phyloP scores from a whole-genome alignment of 805 yeast genomes.

The Candida takata region DNA sequence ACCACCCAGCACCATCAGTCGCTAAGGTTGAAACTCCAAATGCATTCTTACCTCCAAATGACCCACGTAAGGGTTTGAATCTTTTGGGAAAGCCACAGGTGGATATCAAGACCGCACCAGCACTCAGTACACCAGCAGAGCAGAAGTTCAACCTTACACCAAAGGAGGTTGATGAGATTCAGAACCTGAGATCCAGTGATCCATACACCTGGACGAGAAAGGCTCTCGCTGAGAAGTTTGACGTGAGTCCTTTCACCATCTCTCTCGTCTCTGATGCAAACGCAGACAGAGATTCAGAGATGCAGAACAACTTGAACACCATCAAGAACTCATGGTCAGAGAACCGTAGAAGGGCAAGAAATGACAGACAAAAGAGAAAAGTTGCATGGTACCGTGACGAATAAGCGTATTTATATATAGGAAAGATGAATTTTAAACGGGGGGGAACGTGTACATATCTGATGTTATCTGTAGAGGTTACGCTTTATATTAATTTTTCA shows the following conservation, averaged over 20 bases:
- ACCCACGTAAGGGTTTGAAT: conserved; percentile 43
- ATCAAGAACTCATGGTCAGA: conserved; percentile 46
- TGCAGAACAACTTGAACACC: conserved; percentile 38
- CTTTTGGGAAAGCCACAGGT: conserved; percentile 20
- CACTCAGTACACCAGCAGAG: conserved; percentile 31
- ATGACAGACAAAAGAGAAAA: conserved; percentile 52
- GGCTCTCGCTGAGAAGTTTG: conserved; percentile 52
- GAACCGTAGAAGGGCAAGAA: conserved; percentile 40
- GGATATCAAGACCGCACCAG: conserved; percentile 28
- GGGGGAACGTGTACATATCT: too few relatives aligned
- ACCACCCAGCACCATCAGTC: conserved; percentile 58
- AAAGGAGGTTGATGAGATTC: conserved; percentile 50
- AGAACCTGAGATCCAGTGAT: conserved; percentile 44
- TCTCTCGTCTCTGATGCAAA: conserved; percentile 45
- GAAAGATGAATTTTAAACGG: neutral
- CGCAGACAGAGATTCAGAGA: conserved; percentile 33
- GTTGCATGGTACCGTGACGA: conserved; percentile 51
- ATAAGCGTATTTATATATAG: neutral
- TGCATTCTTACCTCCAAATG: conserved; percentile 56
- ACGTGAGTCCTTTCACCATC: conserved; percentile 45
- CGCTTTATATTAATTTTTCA: too few relatives aligned
- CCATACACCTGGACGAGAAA: conserved; percentile 61
- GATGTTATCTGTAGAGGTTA: too few relatives aligned
- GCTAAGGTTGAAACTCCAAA: conserved; percentile 54
- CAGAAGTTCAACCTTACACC: conserved; percentile 51